These are phyloP conservation scores for Alternaria longipes DNA, from an alignment of 2,329 filamentous ascomycete species.

Conservation along the genomic window DNA sequence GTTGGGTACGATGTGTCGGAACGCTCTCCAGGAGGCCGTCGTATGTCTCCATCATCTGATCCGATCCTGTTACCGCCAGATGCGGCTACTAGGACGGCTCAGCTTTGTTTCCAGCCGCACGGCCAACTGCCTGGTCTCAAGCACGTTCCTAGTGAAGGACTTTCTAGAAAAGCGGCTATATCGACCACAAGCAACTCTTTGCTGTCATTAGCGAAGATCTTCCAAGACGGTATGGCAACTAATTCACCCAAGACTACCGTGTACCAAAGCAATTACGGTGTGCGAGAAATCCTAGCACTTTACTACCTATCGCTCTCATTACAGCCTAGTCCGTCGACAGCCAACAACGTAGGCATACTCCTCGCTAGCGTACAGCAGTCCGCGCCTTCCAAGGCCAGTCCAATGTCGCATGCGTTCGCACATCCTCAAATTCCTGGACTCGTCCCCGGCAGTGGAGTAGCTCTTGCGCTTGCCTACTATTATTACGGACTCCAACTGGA, in stretches of 20 bases:
- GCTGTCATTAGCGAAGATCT: constrained; percentile 94
- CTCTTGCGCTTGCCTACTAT: constrained; percentile 90
- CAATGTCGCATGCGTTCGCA: constrained; percentile 50
- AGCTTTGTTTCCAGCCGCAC: constrained; percentile 78
- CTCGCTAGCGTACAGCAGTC: constrained; percentile 91
- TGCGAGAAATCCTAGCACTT: constrained; percentile 90
- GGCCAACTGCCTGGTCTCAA: constrained; percentile 83
- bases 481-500: constrained; percentile 92
- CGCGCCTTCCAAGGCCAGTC: constrained; percentile 53
- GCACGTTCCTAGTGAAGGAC: constrained; percentile 71
- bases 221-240: constrained; percentile 92
- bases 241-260: constrained; percentile 64
- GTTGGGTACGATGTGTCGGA: constrained; percentile 59
- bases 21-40: constrained; percentile 44
- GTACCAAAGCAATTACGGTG: constrained; percentile 73
- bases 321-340: constrained; percentile 95
- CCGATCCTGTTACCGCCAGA: constrained; percentile 85
- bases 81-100: constrained; percentile 81
- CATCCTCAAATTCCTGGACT: constrained; percentile 74
- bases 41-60: constrained; percentile 54
- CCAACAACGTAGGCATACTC: constrained; percentile 97
- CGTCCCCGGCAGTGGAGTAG: constrained; percentile 83
- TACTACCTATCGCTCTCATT: constrained; percentile 96
- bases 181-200: constrained; percentile 96
- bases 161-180: constrained; percentile 79